A percentile compares a stretch with the other conserved stretches of the same genome.
Evolutionary conservation across 1,139 yeast genomes (phyloP).

Genomic region (Diutina pseudorugosa): DNA sequence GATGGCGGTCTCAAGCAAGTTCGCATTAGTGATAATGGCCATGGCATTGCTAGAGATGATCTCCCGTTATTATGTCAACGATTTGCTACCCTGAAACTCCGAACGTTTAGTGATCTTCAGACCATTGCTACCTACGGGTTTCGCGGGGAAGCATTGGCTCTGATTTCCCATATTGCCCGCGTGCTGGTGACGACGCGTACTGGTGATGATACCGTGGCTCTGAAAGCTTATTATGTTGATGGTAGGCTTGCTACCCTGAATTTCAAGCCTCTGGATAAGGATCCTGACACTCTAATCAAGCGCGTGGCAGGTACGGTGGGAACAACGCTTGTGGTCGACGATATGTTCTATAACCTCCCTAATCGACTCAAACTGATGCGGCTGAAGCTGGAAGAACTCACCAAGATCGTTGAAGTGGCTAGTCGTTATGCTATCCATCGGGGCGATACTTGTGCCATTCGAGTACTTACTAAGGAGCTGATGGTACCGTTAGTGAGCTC

Average conservation of each 20-base stretch:
- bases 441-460: constrained; percentile 46
- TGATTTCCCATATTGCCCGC: constrained; percentile 50
- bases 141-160: constrained; percentile 49
- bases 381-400: constrained; percentile 63
- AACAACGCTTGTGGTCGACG: constrained; percentile 77
- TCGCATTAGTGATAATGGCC: constrained; percentile 43
- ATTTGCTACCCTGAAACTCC: constrained; percentile 44
- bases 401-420: constrained; percentile 68
- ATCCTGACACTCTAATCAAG: constrained; percentile 32
- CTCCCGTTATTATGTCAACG: constrained; percentile 39
- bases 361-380: constrained; percentile 59
- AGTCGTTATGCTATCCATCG: constrained; percentile 78
- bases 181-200: constrained; percentile 74
- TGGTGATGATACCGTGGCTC: constrained; percentile 48
- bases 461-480: constrained; percentile 28
- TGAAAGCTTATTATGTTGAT: constrained; percentile 48
- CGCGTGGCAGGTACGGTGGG: constrained; percentile 86
- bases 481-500: constrained; percentile 44
- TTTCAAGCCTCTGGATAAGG: constrained; percentile 15
- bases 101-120: constrained; percentile 36
- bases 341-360: constrained; percentile 81
- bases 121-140: constrained; percentile 45
- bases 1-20: constrained; percentile 44
- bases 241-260: constrained; percentile 42
- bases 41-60: constrained; percentile 35